Base-by-base conservation (phyloP, 306 rosid genomes). In the Acacia acuminata region DNA sequence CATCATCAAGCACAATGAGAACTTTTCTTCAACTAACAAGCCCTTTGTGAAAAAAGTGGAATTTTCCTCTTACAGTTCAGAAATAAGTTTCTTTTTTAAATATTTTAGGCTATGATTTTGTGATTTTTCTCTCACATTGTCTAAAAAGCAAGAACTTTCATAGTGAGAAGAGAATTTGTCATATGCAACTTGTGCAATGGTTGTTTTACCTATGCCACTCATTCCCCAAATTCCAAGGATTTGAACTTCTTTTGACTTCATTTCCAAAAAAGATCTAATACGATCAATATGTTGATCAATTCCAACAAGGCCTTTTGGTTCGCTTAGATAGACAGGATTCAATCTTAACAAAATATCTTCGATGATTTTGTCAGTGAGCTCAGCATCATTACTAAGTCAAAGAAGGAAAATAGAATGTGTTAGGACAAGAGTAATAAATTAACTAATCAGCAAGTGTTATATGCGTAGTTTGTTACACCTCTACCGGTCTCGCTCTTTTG, bases 171-270 rank as follows among this genome's bases (percentile, higher is more conserved):
- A 84, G 4, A 79, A 7, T 7, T 58, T 15, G 0, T 58, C 47
- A 79, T 56, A 84, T 25, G 60, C 12, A 45, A 81, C 74, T 3
- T 14, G 60, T 2, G 84, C 87, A 55, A 79, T 24, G 2, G 77
- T 75, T 50, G 87, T 84, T 30, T 84, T 84, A 7, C 87, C 87
- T 4, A 84, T 79, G 42, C 79, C 66, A 2, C 78, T 77, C 81
- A 84, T 79, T 34, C 81, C 87, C 84, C 84, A 75, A 36, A 84
- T 58, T 75, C 87, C 87, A 68, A 84, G 36, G 5, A 75, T 40
- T 58, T 32, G 20, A 36, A 79, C 51, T 56, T 68, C 50, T 5
- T 1, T 20, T 47, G 81, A 5, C 2, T 75, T 30, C 7, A 9
- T 25, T 79, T 14, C 51, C 13, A 84, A 3, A 4, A 20, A 44